Base-by-base conservation (phyloP, 169 alveolate genomes). In the Plasmodium coatneyi region DNA sequence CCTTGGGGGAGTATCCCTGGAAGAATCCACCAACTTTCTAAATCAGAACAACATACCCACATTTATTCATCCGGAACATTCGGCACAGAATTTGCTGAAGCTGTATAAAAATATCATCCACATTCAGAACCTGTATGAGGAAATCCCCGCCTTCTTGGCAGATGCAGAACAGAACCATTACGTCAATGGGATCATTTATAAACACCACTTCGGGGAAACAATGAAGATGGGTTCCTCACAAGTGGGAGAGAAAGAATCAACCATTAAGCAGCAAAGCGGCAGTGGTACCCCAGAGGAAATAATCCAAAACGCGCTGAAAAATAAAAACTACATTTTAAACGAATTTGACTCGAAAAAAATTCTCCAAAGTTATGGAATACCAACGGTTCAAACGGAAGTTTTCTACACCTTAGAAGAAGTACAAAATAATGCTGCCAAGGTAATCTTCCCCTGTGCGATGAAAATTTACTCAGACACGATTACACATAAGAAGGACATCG, bases 1-100 rank as follows among this genome's bases (percentile, higher is more conserved):
- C 93, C 92, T 97, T 82, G 98, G 98, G 30, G 97, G 97, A 10
- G 80, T 84, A 32, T 96, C 95, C 25, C 96, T 97, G 22, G 96
- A 92, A 56, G 82, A 56, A 7, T 96, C 97, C 4, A 80, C 95
- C 16, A 94, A 95, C 56, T 56, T 96, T 39, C 71, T 97, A 56
- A 92, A 95, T 78, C 81, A 84, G 30, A 93, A 93, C 30, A 93
- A 94, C 74, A 90, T 97, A 49, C 97, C 97, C 7, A 93, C 95
- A 41, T 96, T 92, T 49, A 95, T 94, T 28, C 92, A 92, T 49
- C 98, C 98, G 0, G 96, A 95, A 36, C 95, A 93, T 80, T 86
- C 96, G 9, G 84, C 95, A 74, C 91, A 83, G 49, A 92, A 89
- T 43, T 49, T 80, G 46, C 12, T 82, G 76, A 92, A 82, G 82